Evolutionary conservation across 2,329 filamentous ascomycete genomes (phyloP), one percentile per base, ranked within the genome.

Genomic region (Apiospora koreana): DNA sequence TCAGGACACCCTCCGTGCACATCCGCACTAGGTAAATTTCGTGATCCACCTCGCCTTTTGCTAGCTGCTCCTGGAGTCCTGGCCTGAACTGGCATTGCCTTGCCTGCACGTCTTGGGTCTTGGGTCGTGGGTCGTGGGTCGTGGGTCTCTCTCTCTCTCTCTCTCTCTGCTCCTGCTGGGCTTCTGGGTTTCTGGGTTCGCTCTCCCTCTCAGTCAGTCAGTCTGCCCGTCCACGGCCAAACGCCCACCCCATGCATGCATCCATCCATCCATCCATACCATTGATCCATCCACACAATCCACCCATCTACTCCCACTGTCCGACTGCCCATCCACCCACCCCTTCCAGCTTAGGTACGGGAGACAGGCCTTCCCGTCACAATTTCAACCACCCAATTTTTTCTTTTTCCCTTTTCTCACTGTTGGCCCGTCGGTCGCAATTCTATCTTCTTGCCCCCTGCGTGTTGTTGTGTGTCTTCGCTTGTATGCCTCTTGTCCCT

Each of bases 371-470:
- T 73, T 54, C 76, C 76, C 74, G 75, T 76, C 74, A 73, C 76
- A 77, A 77, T 77, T 76, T 75, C 68, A 69, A 72, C 74, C 76
- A 73, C 75, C 76, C 76, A 77, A 76, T 79, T 79, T 78, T 76
- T 72, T 70, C 73, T 76, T 75, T 72, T 72, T 46, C 62, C 48
- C 71, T 66, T 72, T 65, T 68, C 54, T 65, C 54, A 50, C 65
- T 64, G 45, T 62, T 69, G 48, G 43, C 67, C 68, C 65, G 69
- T 68, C 69, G 42, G 66, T 68, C 66, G 66, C 71, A 71, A 72
- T 72, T 71, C 73, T 71, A 71, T 70, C 65, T 69, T 71, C 72
- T 45, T 70, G 69, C 68, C 67, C 69, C 69, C 68, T 71, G 66
- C 48, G 41, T 68, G 64, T 66, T 42, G 42, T 66, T 66, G 64